These are phyloP conservation scores for Flaveria linearis DNA, from an alignment of 129 eudicot species.

Conservation along the genomic window DNA sequence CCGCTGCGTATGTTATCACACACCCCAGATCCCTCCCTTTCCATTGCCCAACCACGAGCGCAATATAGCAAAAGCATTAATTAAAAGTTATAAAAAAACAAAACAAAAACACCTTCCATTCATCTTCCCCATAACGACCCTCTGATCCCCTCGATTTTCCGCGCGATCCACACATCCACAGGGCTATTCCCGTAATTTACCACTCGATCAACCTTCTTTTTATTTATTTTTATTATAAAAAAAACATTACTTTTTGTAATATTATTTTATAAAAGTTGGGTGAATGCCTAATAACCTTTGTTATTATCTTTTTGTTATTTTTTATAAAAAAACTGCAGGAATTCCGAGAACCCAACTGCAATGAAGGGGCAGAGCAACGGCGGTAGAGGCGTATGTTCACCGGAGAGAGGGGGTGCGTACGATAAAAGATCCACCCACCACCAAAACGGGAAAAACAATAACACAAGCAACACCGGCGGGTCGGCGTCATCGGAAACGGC, in stretches of 20 bases:
- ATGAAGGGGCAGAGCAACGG: slow-evolving; percentile 84
- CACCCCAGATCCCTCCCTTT: slow-evolving; percentile 29
- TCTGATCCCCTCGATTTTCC: slow-evolving; percentile 23
- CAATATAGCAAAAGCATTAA: slow-evolving; percentile 9
- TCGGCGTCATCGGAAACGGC: slow-evolving; percentile 67
- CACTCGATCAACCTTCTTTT: not conserved
- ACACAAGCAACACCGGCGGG: slow-evolving; percentile 49
- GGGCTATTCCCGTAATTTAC: slow-evolving; percentile 45
- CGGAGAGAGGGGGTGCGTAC: slow-evolving; percentile 52
- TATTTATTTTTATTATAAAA: not conserved
- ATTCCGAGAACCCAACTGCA: slow-evolving; percentile 50
- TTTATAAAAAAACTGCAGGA: slow-evolving; percentile 42
- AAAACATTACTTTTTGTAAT: slow-evolving; percentile 2
- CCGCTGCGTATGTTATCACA: slow-evolving; percentile 47
- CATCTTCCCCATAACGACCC: slow-evolving; percentile 39
- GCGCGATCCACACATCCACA: slow-evolving; percentile 29
- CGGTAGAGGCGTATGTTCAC: slow-evolving; percentile 62
- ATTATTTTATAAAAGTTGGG: not conserved
- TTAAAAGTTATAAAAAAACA: slow-evolving; percentile 3
- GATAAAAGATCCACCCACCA: slow-evolving; percentile 29
- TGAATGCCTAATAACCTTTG: not conserved
- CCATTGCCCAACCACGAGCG: slow-evolving; percentile 22
- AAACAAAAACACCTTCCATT: slow-evolving; percentile 30
- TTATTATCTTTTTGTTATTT: not conserved
- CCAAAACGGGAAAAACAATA: slow-evolving; percentile 27